Evolutionary conservation across 1,139 yeast species (phyloP).

Genomic region (Yamadazyma spencermartinsiae): DNA sequence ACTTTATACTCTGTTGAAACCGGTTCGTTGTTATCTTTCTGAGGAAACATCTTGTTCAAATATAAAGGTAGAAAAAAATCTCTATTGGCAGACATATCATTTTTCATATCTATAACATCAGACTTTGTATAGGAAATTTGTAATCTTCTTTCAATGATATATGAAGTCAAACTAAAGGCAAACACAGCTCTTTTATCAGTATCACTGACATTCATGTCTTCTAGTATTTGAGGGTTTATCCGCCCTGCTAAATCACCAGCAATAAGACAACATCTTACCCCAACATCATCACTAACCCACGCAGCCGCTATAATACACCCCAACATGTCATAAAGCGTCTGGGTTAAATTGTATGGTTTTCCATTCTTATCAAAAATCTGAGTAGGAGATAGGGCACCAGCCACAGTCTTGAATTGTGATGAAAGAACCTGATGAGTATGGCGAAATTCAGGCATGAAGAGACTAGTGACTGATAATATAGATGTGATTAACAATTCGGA

Average conservation of each 20-base stretch:
- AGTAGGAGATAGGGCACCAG: constrained; percentile 6
- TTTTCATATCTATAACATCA: constrained; percentile 7
- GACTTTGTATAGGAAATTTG: constrained; percentile 10
- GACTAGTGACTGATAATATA: constrained; percentile 7
- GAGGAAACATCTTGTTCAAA: constrained; percentile 7
- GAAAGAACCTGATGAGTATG: constrained; percentile 2
- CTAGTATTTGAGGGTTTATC: constrained; percentile 9
- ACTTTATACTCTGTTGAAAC: constrained; percentile 10
- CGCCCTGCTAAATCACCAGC: constrained; percentile 12
- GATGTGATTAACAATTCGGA: constrained; percentile 6
- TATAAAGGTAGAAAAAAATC: constrained; percentile 11
- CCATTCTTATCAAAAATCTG: constrained; percentile 8
- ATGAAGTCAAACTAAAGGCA: constrained; percentile 11
- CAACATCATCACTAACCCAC: constrained; percentile 11
- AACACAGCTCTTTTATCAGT: constrained; percentile 8
- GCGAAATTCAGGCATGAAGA: constrained; percentile 7
- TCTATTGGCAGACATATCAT: constrained; percentile 9
- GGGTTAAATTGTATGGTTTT: constrained; percentile 5
- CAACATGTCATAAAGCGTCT: constrained; percentile 7
- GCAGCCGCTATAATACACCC: constrained; percentile 11
- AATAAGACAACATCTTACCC: constrained; percentile 10
- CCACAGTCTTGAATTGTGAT: constrained; percentile 3
- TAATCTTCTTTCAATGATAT: constrained; percentile 12
- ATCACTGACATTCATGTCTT: constrained; percentile 4
- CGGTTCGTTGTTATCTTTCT: constrained; percentile 2